Evolutionary conservation across 306 rosid genomes (phyloP).

Genomic region (Prunus fruticosa): DNA sequence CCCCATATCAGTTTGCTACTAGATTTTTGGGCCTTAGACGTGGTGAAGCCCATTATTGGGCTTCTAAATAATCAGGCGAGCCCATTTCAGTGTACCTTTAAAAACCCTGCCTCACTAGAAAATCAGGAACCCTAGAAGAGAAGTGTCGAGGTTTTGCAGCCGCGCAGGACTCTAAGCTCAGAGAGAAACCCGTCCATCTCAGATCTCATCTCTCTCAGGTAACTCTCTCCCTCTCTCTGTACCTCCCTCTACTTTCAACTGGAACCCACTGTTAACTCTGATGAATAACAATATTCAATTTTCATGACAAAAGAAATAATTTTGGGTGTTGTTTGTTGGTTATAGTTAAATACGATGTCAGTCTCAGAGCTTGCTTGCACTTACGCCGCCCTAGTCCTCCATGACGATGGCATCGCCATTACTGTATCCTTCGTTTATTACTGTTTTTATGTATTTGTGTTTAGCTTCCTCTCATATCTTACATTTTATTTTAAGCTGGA

Average conservation of each 20-base stretch:
- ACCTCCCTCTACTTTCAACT: background rate
- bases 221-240: background rate
- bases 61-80: background rate
- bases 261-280: background rate
- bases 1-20: background rate
- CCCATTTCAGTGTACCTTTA: background rate
- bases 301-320: background rate
- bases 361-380: conserved; percentile 55
- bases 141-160: conserved; percentile 1
- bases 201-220: conserved; percentile 14
- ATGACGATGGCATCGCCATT: conserved; percentile 49
- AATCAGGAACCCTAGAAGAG: conserved; percentile 10
- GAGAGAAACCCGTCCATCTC: background rate
- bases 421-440: conserved; percentile 50
- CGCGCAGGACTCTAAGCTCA: background rate
- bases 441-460: background rate
- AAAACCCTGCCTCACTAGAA: background rate
- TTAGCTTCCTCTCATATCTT: background rate
- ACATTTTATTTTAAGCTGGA: background rate
- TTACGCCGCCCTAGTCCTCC: conserved; percentile 65
- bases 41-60: background rate
- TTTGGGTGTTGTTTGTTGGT: background rate
- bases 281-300: background rate
- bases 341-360: conserved; percentile 44
- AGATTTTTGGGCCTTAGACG: background rate